Percentiles rank a stretch among this genome's conserved stretches.
phyloP scores from a whole-genome alignment of 73 alveolate genomes.

The Symbiodinium pilosum region DNA sequence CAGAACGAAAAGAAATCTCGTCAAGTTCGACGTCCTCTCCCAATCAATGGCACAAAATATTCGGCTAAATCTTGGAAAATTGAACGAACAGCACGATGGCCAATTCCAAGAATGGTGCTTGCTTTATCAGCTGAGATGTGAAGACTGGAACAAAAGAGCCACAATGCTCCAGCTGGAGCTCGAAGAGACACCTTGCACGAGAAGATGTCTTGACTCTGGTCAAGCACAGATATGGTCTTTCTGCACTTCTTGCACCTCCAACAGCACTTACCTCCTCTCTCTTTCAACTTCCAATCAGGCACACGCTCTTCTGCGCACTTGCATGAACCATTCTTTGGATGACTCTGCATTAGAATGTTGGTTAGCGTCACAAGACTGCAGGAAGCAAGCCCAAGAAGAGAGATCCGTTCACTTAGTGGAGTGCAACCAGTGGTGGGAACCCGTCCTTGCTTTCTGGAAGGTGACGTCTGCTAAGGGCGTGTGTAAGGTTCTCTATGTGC shows the following conservation, averaged over 20 bases:
- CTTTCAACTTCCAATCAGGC: not conserved
- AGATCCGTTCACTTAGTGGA: not conserved
- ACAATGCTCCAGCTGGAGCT: not conserved
- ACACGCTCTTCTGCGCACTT: not conserved
- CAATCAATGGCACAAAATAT: not conserved
- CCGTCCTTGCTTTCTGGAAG: not conserved
- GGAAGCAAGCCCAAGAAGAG: not conserved
- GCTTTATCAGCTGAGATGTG: not conserved
- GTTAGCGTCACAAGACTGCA: not conserved
- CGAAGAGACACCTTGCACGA: not conserved
- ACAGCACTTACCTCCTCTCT: not conserved
- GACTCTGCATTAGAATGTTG: not conserved
- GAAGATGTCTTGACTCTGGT: not conserved
- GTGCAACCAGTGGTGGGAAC: not conserved
- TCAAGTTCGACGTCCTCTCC: not conserved
- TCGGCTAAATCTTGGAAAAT: not conserved
- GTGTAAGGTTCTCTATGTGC: not conserved
- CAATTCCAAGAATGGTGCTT: not conserved
- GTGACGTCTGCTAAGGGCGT: not conserved
- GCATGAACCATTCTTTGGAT: not conserved
- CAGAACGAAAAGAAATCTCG: not conserved
- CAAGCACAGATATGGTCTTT: not conserved
- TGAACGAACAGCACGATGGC: not conserved
- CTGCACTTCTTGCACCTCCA: not conserved
- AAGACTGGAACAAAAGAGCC: not conserved